Evolutionary conservation across 106 monocot genomes (phyloP), one percentile per base, ranked within the genome.

Genomic region (Platanthera zijinensis): DNA sequence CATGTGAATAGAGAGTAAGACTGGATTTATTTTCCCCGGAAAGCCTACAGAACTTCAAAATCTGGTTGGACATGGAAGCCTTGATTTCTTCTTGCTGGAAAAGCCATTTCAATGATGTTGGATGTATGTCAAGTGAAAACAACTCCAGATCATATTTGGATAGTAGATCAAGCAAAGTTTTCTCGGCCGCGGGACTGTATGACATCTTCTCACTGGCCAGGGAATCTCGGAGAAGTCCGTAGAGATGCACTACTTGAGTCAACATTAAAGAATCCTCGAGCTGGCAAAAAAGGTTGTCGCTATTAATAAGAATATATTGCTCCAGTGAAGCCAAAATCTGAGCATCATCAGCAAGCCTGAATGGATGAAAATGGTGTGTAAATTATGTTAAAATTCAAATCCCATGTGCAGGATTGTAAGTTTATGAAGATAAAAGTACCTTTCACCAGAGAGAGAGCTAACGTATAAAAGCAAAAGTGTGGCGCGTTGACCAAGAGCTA

Each of bases 291-390:
- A 94, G 83, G 74, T 82, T 85, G 48, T 56, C 74, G 68, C 80
- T 50, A 62, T 99, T 99, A 18, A 94, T 69, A 77, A 99, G 84
- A 75, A 99, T 75, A 80, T 88, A 91, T 76, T 99, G 94, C 70
- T 99, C 97, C 30, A 99, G 69, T 53, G 94, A 91, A 80, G 94
- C 91, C 73, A 99, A 56, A 8, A 92, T 76, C 71, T 94, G 88
- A 52, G 73, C 85, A 25, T 87, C 86, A 78, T 88, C 89, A 51
- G 86, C 87, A 78, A 99, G 72, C 71, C 97, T 99, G 78, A 6
- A 75, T 19, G 53, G 46, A 75, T 63, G 54, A 51, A 50, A n/a
- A 68, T 68, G 53, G 14, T 13, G 67, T 9, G 30, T 75, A 32
- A 57, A 57, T 48, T n/a, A 76, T 62, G 10, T 18, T 71, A 67